phyloP scores from a whole-genome alignment of 805 yeast species.

The Candida stauntonica region DNA sequence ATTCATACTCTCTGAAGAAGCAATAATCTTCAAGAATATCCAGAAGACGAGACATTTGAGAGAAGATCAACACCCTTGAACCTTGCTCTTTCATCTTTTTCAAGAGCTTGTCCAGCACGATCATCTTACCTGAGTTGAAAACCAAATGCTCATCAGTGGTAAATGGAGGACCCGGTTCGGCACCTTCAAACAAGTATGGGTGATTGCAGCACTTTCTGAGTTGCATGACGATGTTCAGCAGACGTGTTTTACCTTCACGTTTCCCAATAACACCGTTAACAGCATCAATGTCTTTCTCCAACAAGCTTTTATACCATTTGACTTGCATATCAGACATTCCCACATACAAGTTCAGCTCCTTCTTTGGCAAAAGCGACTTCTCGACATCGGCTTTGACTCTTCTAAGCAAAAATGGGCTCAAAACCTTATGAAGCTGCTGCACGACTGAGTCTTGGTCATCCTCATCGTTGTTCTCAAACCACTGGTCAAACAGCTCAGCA shows the following conservation, averaged over 20 bases:
- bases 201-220: conserved; percentile 95
- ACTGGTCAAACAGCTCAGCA: conserved; percentile 81
- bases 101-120: conserved; percentile 77
- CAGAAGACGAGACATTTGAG: conserved; percentile 88
- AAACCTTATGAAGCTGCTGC: conserved; percentile 80
- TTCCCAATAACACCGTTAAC: conserved; percentile 95
- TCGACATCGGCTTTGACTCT: conserved; percentile 94
- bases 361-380: conserved; percentile 82
- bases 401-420: conserved; percentile 83
- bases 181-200: conserved; percentile 97
- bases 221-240: conserved; percentile 94
- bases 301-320: conserved; percentile 81
- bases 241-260: conserved; percentile 86
- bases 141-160: conserved; percentile 94
- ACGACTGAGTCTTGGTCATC: conserved; percentile 80
- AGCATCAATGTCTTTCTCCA: conserved; percentile 93
- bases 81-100: conserved; percentile 70
- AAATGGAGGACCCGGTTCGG: conserved; percentile 97
- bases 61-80: conserved; percentile 84
- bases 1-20: conserved; percentile 72
- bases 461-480: conserved; percentile 66
- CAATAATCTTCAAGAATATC: conserved; percentile 94
- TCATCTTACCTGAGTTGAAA: conserved; percentile 87
- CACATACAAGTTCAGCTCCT: conserved; percentile 83
- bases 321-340: conserved; percentile 96